Evolutionary conservation across 495 filamentous ascomycete genomes (phyloP), one percentile per base, ranked within the genome.

Genomic region (Glutinoglossum americanum): DNA sequence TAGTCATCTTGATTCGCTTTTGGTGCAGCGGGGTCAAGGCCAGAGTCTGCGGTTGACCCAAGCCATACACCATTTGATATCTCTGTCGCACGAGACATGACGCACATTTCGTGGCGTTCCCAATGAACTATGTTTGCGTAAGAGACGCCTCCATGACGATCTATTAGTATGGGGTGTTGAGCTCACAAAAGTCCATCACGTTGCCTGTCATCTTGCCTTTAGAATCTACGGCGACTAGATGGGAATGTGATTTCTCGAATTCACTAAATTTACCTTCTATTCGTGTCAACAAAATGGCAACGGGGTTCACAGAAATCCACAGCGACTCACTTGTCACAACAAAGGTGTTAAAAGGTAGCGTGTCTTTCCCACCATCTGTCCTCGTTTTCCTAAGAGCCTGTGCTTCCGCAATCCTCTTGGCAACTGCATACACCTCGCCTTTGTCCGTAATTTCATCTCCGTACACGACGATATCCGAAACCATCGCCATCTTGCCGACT

Each of bases 401-500:
- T 37, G 89, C 90, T 33, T 72, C 66, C 1, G 85, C 80, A 39
- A 95, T 76, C 54, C 80, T 76, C 69, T 77, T 81, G 1, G 82
- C 92, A 35, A 89, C 65, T 54, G 75, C 74, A 21, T 81, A 69
- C 8, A 89, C 73, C 17, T 82, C 76, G 3, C 70, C 72, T 35
- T 68, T 63, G 51, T 66, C 65, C 13, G 71, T 70, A 21, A 73
- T 71, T 59, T 85, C 77, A 57, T 88, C 83, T 8, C 85, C 85
- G 68, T 98, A 98, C 13, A 98, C 76, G 17, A 98, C 75, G 61
- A 98, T 85, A 65, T 98, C 92, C 3, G 87, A 92, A 26, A 94
- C 75, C 59, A 83, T 80, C 32, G 90, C 88, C 64, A 85, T 72
- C 66, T 98, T 98, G 41, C 84, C 85, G 1, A 87, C 80, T 65